These are phyloP conservation scores for Volvariella volvacea DNA, from an alignment of 1,284 basidiomycete genomes.

Conservation along the genomic window DNA sequence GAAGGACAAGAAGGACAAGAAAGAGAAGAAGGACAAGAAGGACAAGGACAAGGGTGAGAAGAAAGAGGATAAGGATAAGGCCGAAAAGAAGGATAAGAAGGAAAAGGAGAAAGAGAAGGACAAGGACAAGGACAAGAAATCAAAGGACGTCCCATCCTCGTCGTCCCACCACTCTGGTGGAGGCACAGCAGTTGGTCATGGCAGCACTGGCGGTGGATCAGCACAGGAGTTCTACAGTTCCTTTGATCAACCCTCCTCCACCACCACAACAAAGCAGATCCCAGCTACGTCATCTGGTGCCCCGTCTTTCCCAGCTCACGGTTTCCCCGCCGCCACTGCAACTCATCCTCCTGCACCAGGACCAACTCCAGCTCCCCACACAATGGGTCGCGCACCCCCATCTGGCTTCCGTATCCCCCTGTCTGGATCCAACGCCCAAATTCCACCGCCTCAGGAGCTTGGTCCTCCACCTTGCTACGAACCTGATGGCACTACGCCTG, in stretches of 20 bases:
- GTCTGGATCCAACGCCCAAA: constrained; percentile 29
- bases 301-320: no score
- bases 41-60: constrained; percentile 12
- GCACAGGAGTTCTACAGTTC: constrained; percentile 11
- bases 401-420: constrained; percentile 62
- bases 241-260: constrained; percentile 7
- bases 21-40: constrained; percentile 13
- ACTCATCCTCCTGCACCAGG: constrained; percentile 4
- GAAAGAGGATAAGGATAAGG: constrained; percentile 7
- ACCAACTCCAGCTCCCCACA: constrained; percentile 2
- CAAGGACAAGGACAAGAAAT: constrained; percentile 15
- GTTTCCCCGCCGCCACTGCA: no score
- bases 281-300: no score
- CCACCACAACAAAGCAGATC: no score
- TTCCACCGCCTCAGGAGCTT: constrained; percentile 36
- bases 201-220: constrained; percentile 4
- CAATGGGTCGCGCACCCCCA: constrained; percentile 26
- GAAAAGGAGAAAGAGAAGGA: constrained; percentile 8
- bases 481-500: constrained; percentile 45
- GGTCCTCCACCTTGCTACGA: constrained; percentile 47
- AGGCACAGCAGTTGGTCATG: background rate
- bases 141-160: constrained; percentile 11
- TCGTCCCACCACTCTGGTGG: background rate
- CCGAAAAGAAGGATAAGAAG: constrained; percentile 5
- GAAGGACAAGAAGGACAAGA: constrained; percentile 15